phyloP scores from a whole-genome alignment of 2,329 filamentous ascomycete species.

The Epichloe sylvatica region DNA sequence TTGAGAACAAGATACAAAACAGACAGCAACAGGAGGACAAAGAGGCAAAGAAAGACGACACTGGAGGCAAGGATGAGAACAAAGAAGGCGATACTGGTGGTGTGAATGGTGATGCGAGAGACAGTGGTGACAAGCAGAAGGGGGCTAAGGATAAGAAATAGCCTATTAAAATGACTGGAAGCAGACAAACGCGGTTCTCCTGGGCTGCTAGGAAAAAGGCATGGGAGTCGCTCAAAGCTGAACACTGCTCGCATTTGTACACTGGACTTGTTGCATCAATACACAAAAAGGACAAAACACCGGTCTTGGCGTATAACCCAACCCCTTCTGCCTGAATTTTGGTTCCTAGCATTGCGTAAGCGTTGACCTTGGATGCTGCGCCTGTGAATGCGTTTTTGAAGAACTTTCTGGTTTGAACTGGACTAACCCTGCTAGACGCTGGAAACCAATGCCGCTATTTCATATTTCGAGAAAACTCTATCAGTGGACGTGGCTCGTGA shows the following conservation, averaged over 20 bases:
- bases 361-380: neutral
- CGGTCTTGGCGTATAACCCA: neutral
- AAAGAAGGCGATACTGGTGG: slow-evolving; percentile 33
- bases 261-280: neutral
- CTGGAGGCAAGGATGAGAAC: slow-evolving; percentile 44
- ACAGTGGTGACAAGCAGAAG: slow-evolving; percentile 39
- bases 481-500: slow-evolving; percentile 46
- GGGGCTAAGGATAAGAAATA: slow-evolving; percentile 38
- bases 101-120: slow-evolving; percentile 34
- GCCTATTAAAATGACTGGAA: neutral
- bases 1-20: slow-evolving; percentile 99
- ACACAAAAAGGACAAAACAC: neutral
- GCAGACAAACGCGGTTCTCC: neutral
- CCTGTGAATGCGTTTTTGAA: neutral
- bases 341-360: neutral
- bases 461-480: slow-evolving; percentile 42
- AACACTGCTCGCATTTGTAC: neutral
- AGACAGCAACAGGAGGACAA: slow-evolving; percentile 93
- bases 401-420: neutral
- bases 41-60: slow-evolving; percentile 68
- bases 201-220: neutral
- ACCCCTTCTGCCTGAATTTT: neutral
- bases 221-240: neutral
- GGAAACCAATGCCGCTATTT: slow-evolving; percentile 57
- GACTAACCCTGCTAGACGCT: slow-evolving; percentile 10